Percentiles rank a stretch among this genome's conserved stretches.
phyloP scores from a whole-genome alignment of 352 stramenopile species.

The Albugo laibachii region DNA sequence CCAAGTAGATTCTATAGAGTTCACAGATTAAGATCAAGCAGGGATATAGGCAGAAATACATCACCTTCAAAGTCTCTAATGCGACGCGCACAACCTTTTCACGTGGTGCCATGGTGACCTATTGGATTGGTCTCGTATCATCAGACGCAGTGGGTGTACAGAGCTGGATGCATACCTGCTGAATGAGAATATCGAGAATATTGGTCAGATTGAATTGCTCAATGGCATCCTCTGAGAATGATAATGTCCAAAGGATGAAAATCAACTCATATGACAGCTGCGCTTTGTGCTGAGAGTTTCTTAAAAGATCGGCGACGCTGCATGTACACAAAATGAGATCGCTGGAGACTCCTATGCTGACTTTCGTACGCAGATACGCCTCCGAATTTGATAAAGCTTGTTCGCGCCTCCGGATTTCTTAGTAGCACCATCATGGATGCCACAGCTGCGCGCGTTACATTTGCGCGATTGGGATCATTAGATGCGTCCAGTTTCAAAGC shows the following conservation, averaged over 20 bases:
- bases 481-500: conserved; percentile 41
- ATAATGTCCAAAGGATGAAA: conserved; percentile 95
- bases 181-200: conserved; percentile 45
- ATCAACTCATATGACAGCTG: conserved; percentile 93
- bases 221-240: conserved; percentile 74
- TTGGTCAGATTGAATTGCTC: conserved; percentile 55
- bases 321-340: background rate
- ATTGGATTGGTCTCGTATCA: background rate
- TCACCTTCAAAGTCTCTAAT: conserved; percentile 79
- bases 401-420: conserved; percentile 68
- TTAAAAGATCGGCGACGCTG: conserved; percentile 50
- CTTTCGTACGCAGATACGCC: conserved; percentile 80
- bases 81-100: conserved; percentile 95
- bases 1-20: conserved; percentile 41
- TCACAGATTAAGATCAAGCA: background rate
- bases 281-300: conserved; percentile 63
- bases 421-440: conserved; percentile 85
- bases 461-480: conserved; percentile 46
- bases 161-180: conserved; percentile 20
- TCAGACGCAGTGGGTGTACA: background rate
- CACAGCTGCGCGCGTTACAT: conserved; percentile 70
- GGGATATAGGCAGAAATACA: background rate
- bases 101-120: conserved; percentile 82
- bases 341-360: background rate
- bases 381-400: conserved; percentile 79